Evolutionary conservation across 2,329 filamentous ascomycete species (phyloP).

Genomic region (Botrytis byssoidea): DNA sequence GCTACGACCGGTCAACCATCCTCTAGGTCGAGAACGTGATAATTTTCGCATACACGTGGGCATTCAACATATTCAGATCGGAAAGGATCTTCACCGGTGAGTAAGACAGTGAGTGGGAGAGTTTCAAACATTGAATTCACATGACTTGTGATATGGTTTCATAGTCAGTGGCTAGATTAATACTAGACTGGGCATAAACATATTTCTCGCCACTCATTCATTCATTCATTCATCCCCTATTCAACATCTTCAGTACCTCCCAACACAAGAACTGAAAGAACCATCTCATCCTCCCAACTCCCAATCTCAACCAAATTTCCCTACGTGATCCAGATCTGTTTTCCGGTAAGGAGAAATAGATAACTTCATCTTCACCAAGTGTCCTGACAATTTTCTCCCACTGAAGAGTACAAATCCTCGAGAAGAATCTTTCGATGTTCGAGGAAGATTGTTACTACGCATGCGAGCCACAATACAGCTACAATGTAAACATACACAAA

Average conservation of each 20-base stretch:
- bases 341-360: not conserved
- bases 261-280: not conserved
- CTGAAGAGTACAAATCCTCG: not conserved
- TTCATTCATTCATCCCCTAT: not conserved
- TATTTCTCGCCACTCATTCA: accelerated
- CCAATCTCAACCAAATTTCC: not conserved
- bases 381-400: not conserved
- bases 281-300: not conserved
- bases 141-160: not conserved
- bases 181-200: not conserved
- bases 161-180: not conserved
- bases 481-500: not conserved
- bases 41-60: accelerated
- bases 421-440: accelerated
- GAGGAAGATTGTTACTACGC: not conserved
- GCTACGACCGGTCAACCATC: not conserved
- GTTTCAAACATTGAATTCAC: not conserved
- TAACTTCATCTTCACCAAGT: not conserved
- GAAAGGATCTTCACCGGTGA: not conserved
- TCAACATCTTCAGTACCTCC: not conserved
- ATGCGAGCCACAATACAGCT: not conserved
- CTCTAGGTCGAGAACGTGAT: not conserved
- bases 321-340: not conserved
- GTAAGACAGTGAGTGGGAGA: not conserved
- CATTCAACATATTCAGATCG: not conserved